Evolutionary conservation across 1,139 yeast genomes (phyloP), one percentile per base, ranked within the genome.

Genomic region (Geotrichum restrictum): DNA sequence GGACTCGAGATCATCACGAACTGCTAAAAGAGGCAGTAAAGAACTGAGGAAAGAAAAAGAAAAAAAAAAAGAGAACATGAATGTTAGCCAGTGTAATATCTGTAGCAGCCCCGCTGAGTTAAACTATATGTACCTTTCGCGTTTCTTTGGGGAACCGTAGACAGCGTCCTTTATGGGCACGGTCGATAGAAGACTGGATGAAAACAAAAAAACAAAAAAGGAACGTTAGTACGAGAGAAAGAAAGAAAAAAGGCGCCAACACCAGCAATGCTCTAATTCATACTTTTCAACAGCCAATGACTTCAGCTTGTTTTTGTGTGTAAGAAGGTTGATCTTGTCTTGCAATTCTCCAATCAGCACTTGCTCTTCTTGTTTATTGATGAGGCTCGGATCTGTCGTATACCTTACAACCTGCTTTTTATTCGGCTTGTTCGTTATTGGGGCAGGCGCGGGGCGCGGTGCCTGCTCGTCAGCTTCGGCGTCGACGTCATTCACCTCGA

Each of bases 1-100:
- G 10, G 45, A 40, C 21, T 53, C 56, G 3, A 53, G 45, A 24
- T 39, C 51, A 43, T 53, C 56, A 8, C 56, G 47, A n/a, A 40
- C 34, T 14, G 50, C 37, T 8, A 53, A 42, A 4, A 53, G 31
- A 3, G 52, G 47, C 7, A 53, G 37, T 3, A 53, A 27, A 11
- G 53, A 46, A 11, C 43, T 41, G 33, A 2, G 29, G 14, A 19
- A 32, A 33, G 10, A 5, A 3, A 6, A 16, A 14, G 31, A 19
- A 13, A 11, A 18, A 18, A 14, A 18, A 3, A 14, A n/a, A 18
- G 31, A 43, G 27, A 2, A 31, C 14, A n/a, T n/a, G n/a, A n/a
- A n/a, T n/a, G n/a, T n/a, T n/a, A n/a, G n/a, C n/a, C n/a, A n/a
- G n/a, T n/a, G n/a, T n/a, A n/a, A n/a, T n/a, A n/a, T n/a, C n/a